Evolutionary conservation across 192 early-diverging fungal species (phyloP), one percentile per base, ranked within the genome.

Genomic region (Paraglomus occultum): DNA sequence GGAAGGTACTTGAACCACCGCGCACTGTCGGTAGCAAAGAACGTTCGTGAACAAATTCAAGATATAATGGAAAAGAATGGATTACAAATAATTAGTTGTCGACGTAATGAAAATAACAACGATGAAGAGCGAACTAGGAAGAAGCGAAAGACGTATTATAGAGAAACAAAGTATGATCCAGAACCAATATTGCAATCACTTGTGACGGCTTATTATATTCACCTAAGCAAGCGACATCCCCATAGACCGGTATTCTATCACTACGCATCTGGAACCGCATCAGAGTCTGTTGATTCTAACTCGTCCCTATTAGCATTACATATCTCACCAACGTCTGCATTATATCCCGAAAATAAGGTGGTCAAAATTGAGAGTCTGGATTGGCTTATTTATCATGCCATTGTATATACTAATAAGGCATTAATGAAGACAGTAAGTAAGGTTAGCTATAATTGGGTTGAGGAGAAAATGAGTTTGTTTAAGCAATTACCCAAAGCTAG

Each of bases 381-480:
- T 64, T 99, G 96, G 88, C 89, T 99, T 42, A 87, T 97, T 18
- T 99, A 99, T 74, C 90, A 94, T 66, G 88, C 93, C 55, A 84
- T 99, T 8, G 87, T 96, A 9, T 91, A 95, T 83, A 97, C 95
- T 17, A 91, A 88, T 64, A 96, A 94, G 73, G 97, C 96, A 65
- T 92, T 95, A 54, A 97, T 99, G 97, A 94, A 91, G 62, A 92
- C 91, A 70, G 92, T 92, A 11, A 96, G 93, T 1, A 94, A 94
- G 45, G 88, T 97, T 4, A 89, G 95, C 22, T 78, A 84, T 46
- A 87, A 89, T 11, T 97, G 95, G 95, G 81, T 95, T 51, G 89
- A 91, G 39, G 88, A 91, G 65, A 91, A 89, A 7, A 85, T 92
- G 18, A 79, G 80, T 20, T 63, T 50, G 23, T 64, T 52, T 17